Conservation (phyloP, 495 filamentous ascomycete species). For the Tuber microsphaerosporum region DNA sequence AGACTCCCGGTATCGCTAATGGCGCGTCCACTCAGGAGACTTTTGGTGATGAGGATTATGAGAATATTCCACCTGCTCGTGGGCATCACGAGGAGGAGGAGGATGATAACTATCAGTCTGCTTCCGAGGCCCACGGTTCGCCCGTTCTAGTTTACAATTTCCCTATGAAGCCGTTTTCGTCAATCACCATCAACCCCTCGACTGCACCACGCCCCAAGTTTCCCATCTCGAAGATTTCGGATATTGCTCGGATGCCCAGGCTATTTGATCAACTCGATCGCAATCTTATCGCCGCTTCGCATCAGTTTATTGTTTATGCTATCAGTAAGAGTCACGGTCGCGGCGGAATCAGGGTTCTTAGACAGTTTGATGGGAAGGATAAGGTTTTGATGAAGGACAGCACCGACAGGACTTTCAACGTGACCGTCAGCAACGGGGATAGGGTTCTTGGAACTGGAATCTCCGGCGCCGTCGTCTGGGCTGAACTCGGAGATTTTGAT, state of each 20-base stretch:
- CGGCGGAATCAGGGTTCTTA: conserved; percentile 82
- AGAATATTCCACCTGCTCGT: conserved; percentile 48
- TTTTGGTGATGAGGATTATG: conserved; percentile 2
- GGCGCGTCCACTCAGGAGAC: conserved; percentile 42
- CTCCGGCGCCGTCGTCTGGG: conserved; percentile 91
- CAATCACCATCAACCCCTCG: conserved; percentile 53
- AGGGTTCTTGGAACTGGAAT: conserved; percentile 84
- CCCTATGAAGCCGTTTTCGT: conserved; percentile 88
- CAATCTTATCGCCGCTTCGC: conserved; percentile 80
- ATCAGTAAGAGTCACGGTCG: conserved; percentile 62
- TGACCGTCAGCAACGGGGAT: conserved; percentile 53
- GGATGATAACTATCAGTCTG: conserved; percentile 59
- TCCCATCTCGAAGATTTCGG: conserved; percentile 42
- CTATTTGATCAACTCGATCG: conserved; percentile 96
- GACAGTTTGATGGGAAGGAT: conserved; percentile 85
- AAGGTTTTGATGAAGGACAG: conserved; percentile 80
- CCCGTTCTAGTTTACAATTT: conserved; percentile 83
- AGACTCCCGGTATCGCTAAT: background rate
- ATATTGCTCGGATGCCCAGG: conserved; percentile 85
- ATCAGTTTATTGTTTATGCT: conserved; percentile 85
- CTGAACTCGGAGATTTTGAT: conserved; percentile 68
- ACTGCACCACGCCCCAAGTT: conserved; percentile 38
- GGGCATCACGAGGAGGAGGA: conserved; percentile 49
- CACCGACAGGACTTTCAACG: conserved; percentile 86
- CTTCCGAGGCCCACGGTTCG: conserved; percentile 56